Conservation (phyloP, 805 yeast species). For the Barnettozyma wickerhamii region DNA sequence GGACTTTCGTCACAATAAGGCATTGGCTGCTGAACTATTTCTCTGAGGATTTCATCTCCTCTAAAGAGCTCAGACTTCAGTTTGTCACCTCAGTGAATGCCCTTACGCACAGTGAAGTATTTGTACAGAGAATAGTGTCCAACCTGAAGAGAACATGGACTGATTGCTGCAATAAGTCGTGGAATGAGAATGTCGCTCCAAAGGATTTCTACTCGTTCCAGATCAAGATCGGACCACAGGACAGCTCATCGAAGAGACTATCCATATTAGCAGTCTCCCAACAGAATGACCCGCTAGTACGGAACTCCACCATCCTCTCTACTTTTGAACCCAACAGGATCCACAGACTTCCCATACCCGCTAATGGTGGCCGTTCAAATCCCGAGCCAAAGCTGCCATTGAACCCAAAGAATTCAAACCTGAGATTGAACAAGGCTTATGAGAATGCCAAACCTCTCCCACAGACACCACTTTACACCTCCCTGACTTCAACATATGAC, state of each 20-base stretch:
- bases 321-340: conserved; percentile 19
- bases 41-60: conserved; percentile 71
- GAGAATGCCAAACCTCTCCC: conserved; percentile 3
- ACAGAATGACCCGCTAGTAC: conserved; percentile 33
- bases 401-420: conserved; percentile 24
- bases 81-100: conserved; percentile 36
- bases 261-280: conserved; percentile 35
- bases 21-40: conserved; percentile 91
- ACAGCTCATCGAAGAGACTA: conserved; percentile 27
- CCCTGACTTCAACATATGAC: conserved; percentile 18
- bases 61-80: conserved; percentile 40
- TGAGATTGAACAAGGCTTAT: conserved; percentile 14
- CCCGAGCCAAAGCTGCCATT: conserved; percentile 18
- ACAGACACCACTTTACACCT: conserved; percentile 16
- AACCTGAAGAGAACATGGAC: conserved; percentile 51
- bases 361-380: background rate
- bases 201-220: conserved; percentile 19
- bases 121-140: conserved; percentile 34
- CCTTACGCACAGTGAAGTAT: conserved; percentile 15
- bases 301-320: conserved; percentile 38
- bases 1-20: conserved; percentile 83
- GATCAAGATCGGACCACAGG: conserved; percentile 25
- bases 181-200: conserved; percentile 29
- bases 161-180: conserved; percentile 25
- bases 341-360: conserved; percentile 21